Base-by-base conservation (phyloP, 2,329 filamentous ascomycete genomes). In the Madurella fahalii region DNA sequence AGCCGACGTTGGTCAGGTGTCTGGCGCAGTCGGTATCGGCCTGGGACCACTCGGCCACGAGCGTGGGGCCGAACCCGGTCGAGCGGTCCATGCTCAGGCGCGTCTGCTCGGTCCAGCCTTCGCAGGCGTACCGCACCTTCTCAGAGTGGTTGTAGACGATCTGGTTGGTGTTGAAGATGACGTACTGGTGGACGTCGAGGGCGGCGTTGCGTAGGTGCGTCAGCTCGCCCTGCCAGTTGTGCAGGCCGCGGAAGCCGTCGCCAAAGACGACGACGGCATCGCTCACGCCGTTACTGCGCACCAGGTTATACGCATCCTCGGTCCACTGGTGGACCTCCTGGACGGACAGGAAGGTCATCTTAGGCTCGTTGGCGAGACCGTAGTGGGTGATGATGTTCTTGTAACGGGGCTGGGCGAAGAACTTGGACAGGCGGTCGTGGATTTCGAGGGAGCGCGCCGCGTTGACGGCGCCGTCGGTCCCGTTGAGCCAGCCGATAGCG, bases 131-230 rank as follows among this genome's bases (percentile, higher is more conserved):
- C 57, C 87, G 78, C 54, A 97, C 80, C 74, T 96, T 96, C 61
- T 86, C 80, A 52, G 85, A 79, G 74, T 97, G 94, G 53, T 86
- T 86, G 66, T 87, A 86, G 46, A 83, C 81, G 66, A 99, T 87
- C 71, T 95, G 90, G 61, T 87, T 85, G 40, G 83, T 83, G 77
- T 99, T 96, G 80, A 99, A 99, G 71, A 96, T 96, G 66, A 95
- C 90, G 71, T 99, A 99, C 71, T 97, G 93, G 73, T 99, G 94
- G 39, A 95, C 94, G 72, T 99, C 94, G n/a, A 99, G 83, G 16
- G 95, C 82, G 61, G 97, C 77, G 60, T 85, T 81, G 45, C 86
- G 78, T 66, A 88, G 81, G 18, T 80, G 78, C 62, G 87, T 82
- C 62, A 97, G 81, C 68, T 88, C 80, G 40, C 89, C 90, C 69